Conservation (phyloP, 352 stramenopile genomes). For the Pseudoperonospora humuli region DNA sequence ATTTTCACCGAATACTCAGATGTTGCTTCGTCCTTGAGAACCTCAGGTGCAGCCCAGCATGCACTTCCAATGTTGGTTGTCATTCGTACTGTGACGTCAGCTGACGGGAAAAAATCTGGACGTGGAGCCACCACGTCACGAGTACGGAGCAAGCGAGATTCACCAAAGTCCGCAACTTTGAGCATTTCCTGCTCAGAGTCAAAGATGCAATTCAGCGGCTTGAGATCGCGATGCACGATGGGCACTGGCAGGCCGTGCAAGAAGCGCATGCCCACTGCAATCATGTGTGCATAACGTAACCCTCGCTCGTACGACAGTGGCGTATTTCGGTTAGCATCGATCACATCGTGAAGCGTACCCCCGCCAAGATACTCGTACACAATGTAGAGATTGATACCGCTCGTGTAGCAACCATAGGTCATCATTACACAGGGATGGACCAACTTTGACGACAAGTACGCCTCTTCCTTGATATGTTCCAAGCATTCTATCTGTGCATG, state of each 20-base stretch:
- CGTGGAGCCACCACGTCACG: conserved; percentile 41
- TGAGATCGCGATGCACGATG: conserved; percentile 74
- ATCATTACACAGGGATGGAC: conserved; percentile 79
- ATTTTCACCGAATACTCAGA: conserved; percentile 77
- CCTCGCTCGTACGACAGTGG: conserved; percentile 53
- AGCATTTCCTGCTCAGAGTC: conserved; percentile 68
- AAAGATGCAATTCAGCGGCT: conserved; percentile 80
- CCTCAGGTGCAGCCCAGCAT: conserved; percentile 70
- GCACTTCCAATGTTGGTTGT: conserved; percentile 77
- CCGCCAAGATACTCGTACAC: conserved; percentile 76
- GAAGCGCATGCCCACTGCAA: conserved; percentile 77
- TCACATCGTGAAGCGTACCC: conserved; percentile 71
- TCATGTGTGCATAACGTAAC: conserved; percentile 70
- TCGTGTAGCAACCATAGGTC: conserved; percentile 80
- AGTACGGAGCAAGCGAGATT: conserved; percentile 63
- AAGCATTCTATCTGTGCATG: conserved; percentile 67
- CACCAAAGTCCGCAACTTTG: conserved; percentile 75
- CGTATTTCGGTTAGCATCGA: conserved; percentile 37
- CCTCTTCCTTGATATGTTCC: conserved; percentile 77
- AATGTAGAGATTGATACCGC: conserved; percentile 71
- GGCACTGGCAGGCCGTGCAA: conserved; percentile 61
- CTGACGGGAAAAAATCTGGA: conserved; percentile 53
- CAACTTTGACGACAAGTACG: conserved; percentile 69
- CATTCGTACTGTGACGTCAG: conserved; percentile 65
- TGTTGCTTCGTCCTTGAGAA: conserved; percentile 59